Base-by-base conservation (phyloP, 768 basidiomycete genomes). In the Mycena maculata region DNA sequence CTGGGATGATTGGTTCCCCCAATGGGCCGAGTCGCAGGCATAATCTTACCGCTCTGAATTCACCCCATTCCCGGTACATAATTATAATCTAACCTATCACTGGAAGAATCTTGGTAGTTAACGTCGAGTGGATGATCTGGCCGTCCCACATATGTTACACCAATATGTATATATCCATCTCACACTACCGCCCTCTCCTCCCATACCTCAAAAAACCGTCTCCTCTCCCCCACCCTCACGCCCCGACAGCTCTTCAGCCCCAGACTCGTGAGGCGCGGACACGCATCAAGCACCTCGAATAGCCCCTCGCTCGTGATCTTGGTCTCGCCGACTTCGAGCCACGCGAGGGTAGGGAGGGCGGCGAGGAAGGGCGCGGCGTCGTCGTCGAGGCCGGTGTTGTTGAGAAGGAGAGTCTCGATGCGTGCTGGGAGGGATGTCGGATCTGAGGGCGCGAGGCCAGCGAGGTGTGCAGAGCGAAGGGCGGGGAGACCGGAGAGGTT, bases 231-330 rank as follows among this genome's bases (percentile, higher is more conserved):
- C 6, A 91, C 82, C 8, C 72, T 80, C 58, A 92, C 82, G 6
- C 91, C 86, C 56, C 91, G 83, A 66, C 91, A 92, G 64, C 89
- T 87, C 4, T 89, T 92, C 48, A 92, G 76, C 71, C 91, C 86
- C 16, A 92, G 73, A n/a, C 79, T 84, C 62, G 80, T 76, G 30
- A 92, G 78, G 30, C 77, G 79, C 3, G 79, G 67, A 69, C 91
- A 92, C 0, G 81, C 82, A 69, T 91, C 86, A 31, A 92, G 78
- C 39, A 92, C 84, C 3, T 75, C 68, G 69, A 87, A 87, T 23
- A 92, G 72, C 11, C 86, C 91, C 0, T 75, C 78, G 58, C 91
- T 79, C 1, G 88, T 87, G 55, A 92, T 73, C 75, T 83, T 88
- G 0, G 91, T 91, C 10, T 86, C 83, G 0, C 84, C 85, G 20